Percentiles rank a stretch among this genome's conserved stretches.
phyloP scores from a whole-genome alignment of 2,329 filamentous ascomycete species.

The Piedraia hortae region DNA sequence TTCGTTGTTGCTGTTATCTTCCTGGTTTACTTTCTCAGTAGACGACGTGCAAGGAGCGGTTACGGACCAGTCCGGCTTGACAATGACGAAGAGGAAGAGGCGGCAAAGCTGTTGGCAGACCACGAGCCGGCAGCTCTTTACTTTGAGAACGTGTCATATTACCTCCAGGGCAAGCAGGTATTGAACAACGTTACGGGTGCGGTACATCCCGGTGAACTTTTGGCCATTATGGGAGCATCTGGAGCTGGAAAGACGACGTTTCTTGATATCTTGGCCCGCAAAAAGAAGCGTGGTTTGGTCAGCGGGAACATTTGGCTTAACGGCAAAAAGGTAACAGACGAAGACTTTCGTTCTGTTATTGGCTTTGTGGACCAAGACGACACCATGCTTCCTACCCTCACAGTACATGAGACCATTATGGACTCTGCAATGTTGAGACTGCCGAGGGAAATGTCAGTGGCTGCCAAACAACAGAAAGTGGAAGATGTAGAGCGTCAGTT shows the following conservation, averaged over 20 bases:
- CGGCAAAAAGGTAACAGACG: conserved; percentile 61
- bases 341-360: conserved; percentile 71
- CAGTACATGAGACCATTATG: conserved; percentile 90
- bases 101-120: conserved; percentile 60
- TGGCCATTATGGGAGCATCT: conserved; percentile 94
- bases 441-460: conserved; percentile 68
- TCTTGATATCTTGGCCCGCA: conserved; percentile 78
- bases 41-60: conserved; percentile 32
- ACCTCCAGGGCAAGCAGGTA: conserved; percentile 67
- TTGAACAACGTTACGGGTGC: conserved; percentile 54
- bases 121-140: conserved; percentile 74
- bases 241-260: conserved; percentile 95
- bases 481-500: conserved; percentile 87
- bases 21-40: conserved; percentile 62
- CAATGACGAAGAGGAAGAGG: conserved; percentile 67
- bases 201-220: conserved; percentile 82
- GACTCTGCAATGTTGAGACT: conserved; percentile 77
- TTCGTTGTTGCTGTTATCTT: conserved; percentile 76
- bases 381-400: conserved; percentile 82
- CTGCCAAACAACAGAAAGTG: conserved; percentile 73
- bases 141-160: conserved; percentile 70
- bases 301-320: conserved; percentile 75
- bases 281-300: conserved; percentile 71
- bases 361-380: conserved; percentile 98
- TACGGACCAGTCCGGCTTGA: conserved; percentile 45